These are phyloP conservation scores for Talaromyces funiculosus DNA, from an alignment of 2,329 filamentous ascomycete genomes.

Conservation along the genomic window DNA sequence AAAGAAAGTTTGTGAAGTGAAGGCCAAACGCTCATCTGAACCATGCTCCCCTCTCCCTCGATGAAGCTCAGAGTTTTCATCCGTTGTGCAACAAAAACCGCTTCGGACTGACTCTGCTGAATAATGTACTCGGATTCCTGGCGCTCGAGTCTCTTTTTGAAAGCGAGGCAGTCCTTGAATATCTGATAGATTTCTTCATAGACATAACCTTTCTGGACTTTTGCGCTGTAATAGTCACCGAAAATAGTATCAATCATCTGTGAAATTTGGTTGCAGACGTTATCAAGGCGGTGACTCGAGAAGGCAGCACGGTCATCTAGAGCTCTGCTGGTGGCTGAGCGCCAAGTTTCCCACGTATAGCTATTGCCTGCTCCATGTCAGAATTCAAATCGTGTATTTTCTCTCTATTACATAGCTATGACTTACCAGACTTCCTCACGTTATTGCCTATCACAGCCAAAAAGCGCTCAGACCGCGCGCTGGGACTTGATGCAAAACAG, in stretches of 20 bases:
- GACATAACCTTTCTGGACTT: not conserved
- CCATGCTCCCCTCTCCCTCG: not conserved
- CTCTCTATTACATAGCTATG: not conserved
- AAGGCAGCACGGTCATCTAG: not conserved
- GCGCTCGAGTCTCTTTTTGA: slow-evolving; percentile 19
- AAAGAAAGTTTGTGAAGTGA: not conserved
- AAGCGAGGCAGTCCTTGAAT: slow-evolving; percentile 13
- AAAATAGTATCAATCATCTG: slow-evolving; percentile 2
- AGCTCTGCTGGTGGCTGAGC: slow-evolving; percentile 18
- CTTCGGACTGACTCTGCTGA: not conserved
- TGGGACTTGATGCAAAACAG: not conserved
- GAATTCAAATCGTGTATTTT: not conserved
- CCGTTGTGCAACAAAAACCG: not conserved
- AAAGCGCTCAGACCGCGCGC: not conserved
- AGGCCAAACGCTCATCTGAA: slow-evolving; percentile 5
- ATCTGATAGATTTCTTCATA: slow-evolving; percentile 10
- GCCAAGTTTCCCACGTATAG: slow-evolving; percentile 17
- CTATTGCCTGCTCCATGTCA: slow-evolving; percentile 9
- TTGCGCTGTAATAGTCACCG: not conserved
- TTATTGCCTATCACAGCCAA: not conserved
- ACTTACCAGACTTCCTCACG: slow-evolving; percentile 11
- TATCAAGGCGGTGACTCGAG: not conserved
- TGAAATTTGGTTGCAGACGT: not conserved
- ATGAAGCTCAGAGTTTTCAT: not conserved
- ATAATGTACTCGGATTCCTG: slow-evolving; percentile 13